These are phyloP conservation scores for Glebionis coronaria DNA, from an alignment of 129 eudicot species.

Conservation along the genomic window DNA sequence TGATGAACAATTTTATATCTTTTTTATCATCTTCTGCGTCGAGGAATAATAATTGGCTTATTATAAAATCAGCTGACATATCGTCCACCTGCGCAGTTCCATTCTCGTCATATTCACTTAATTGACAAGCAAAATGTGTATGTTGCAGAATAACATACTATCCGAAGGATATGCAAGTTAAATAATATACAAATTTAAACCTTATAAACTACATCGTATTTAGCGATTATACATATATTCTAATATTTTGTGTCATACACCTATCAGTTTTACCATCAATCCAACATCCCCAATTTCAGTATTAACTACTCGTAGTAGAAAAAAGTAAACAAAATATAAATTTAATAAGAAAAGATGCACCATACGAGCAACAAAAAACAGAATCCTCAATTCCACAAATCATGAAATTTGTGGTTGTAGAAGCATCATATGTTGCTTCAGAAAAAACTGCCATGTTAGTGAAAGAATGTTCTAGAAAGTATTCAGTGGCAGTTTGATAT, in stretches of 20 bases:
- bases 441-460: no score
- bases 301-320: no score
- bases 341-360: no score
- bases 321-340: no score
- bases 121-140: background rate
- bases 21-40: constrained; percentile 79
- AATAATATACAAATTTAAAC: background rate
- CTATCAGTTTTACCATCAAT: no score
- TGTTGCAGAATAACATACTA: background rate
- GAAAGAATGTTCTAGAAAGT: no score
- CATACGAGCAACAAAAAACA: no score
- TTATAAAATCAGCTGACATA: constrained; percentile 77
- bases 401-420: no score
- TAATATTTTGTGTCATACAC: background rate
- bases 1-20: constrained; percentile 83
- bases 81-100: constrained; percentile 71
- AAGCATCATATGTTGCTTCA: no score
- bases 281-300: no score
- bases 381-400: no score
- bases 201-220: background rate
- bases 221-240: background rate
- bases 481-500: no score
- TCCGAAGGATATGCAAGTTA: background rate
- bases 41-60: constrained; percentile 82
- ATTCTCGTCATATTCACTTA: constrained; percentile 20